These are phyloP conservation scores for Tetradesmus obliquus DNA, from an alignment of 139 green algal genomes.

Conservation along the genomic window DNA sequence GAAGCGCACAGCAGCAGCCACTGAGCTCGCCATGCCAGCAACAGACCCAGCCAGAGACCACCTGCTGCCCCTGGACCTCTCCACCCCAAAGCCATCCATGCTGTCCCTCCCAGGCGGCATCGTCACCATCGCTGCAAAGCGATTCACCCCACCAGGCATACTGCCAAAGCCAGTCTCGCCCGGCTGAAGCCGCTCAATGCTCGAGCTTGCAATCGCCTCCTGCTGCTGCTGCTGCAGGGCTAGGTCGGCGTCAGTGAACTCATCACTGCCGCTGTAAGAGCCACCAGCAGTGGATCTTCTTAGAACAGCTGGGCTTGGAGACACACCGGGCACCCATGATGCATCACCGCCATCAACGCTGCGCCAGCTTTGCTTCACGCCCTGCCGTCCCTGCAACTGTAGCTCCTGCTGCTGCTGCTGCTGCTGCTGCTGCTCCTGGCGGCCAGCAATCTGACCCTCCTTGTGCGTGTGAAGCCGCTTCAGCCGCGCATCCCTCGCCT, in stretches of 20 bases:
- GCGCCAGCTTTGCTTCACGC: neutral
- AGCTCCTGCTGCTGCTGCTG: neutral
- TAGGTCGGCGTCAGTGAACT: neutral
- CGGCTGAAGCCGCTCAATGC: neutral
- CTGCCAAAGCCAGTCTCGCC: slow-evolving; percentile 28
- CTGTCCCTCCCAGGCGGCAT: neutral
- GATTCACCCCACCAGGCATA: neutral
- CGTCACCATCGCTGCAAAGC: neutral
- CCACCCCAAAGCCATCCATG: neutral
- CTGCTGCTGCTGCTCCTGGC: neutral
- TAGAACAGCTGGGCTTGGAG: neutral
- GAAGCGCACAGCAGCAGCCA: neutral
- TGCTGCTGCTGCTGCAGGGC: neutral
- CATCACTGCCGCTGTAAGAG: neutral
- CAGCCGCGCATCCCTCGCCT: neutral
- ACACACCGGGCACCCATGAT: neutral
- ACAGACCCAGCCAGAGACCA: neutral
- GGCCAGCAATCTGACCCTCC: neutral
- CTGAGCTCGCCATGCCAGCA: neutral
- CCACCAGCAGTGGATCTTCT: neutral
- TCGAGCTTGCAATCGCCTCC: neutral
- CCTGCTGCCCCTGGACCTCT: neutral
- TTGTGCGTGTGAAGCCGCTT: neutral
- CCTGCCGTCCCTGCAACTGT: neutral
- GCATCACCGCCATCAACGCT: neutral